Conservation (phyloP, 306 rosid species). For the Quercus engelmannii region DNA sequence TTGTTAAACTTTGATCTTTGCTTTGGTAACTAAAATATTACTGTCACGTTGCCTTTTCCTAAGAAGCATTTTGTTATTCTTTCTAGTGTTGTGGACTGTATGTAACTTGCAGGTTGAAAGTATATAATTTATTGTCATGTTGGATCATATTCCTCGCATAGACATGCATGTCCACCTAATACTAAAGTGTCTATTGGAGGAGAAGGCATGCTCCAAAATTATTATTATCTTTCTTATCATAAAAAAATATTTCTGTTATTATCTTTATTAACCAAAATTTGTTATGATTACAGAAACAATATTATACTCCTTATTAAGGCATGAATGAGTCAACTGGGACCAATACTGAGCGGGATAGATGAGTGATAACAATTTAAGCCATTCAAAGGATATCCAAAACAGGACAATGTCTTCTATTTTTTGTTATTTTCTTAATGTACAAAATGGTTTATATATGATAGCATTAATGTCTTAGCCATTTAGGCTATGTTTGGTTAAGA, state of each 20-base stretch:
- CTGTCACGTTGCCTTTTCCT: not conserved
- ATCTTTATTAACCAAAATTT: not conserved
- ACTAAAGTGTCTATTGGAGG: not conserved
- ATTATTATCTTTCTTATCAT: not conserved
- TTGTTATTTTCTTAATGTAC: not conserved
- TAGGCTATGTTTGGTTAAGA: no score
- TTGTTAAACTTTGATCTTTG: slow-evolving; percentile 15
- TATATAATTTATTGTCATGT: not conserved
- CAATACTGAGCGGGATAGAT: no score
- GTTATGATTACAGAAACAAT: not conserved
- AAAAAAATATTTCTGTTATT: not conserved
- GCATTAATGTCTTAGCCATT: not conserved
- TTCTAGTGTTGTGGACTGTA: not conserved
- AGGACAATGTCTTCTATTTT: not conserved
- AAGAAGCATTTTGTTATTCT: not conserved
- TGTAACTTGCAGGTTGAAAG: not conserved
- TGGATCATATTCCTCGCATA: slow-evolving; percentile 1
- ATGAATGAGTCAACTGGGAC: not conserved
- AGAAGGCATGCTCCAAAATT: not conserved
- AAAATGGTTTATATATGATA: not conserved
- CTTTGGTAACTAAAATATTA: slow-evolving; percentile 27
- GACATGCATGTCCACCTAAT: not conserved
- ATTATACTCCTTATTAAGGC: not conserved
- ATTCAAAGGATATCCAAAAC: not conserved
- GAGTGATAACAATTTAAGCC: not conserved